A percentile compares a stretch with the other conserved stretches of the same genome.
Conservation (phyloP, 371 early-diverging fungal species). For the Parasitella parasitica region DNA sequence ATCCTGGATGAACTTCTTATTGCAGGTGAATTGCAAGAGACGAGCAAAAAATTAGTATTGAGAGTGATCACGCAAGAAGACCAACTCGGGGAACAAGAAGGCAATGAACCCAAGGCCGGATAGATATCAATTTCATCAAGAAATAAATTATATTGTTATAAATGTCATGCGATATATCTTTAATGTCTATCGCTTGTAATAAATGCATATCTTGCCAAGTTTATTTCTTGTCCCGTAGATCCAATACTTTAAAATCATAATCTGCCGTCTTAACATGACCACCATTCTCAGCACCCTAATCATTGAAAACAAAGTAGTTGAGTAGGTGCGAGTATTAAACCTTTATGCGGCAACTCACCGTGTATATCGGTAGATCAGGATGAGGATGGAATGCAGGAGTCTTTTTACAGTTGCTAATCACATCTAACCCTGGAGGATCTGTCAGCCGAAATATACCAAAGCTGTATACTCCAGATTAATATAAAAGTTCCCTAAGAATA, state of each 20-base stretch:
- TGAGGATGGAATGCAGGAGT: conserved; percentile 86
- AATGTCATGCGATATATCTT: too few species aligned
- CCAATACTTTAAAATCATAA: conserved; percentile 51
- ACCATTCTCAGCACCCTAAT: conserved; percentile 49
- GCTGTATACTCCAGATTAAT: conserved; percentile 25
- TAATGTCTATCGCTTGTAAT: too few species aligned
- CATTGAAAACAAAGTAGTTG: too few species aligned
- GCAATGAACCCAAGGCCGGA: conserved; percentile 52
- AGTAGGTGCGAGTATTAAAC: too few species aligned
- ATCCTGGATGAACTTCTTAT: conserved; percentile 83
- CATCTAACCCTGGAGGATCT: conserved; percentile 84
- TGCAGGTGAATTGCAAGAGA: conserved; percentile 84
- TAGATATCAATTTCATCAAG: neutral
- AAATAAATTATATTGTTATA: neutral
- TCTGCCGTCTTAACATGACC: conserved; percentile 50
- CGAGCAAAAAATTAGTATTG: conserved; percentile 78
- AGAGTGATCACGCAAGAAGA: conserved; percentile 77
- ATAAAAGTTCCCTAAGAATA: neutral
- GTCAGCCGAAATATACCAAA: conserved; percentile 88
- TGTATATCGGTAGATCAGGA: conserved; percentile 63
- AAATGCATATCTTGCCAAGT: too few species aligned
- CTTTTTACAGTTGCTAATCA: conserved; percentile 72
- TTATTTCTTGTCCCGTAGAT: conserved; percentile 44
- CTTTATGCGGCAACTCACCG: too few species aligned
- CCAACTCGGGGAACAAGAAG: conserved; percentile 72